Evolutionary conservation across 495 filamentous ascomycete genomes (phyloP).

Genomic region (Xeromyces bisporus): DNA sequence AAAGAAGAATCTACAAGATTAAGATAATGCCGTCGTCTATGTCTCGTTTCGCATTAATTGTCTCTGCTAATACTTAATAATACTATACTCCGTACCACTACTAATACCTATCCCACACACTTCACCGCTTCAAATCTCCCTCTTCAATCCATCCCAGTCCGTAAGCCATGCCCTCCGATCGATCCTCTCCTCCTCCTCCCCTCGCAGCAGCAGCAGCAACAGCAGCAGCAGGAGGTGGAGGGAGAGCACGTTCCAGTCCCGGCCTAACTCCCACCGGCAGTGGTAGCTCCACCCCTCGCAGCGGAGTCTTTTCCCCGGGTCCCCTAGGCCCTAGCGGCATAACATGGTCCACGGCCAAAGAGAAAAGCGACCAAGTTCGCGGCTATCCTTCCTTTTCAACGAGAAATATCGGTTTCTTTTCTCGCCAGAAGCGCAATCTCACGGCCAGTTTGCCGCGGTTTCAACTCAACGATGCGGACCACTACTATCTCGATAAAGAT

Average conservation of each 20-base stretch:
- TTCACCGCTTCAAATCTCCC: no score
- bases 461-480: conserved; percentile 12
- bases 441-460: conserved; percentile 63
- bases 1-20: no score
- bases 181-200: conserved; percentile 75
- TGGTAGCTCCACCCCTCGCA: conserved; percentile 49
- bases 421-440: conserved; percentile 55
- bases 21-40: no score
- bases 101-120: no score
- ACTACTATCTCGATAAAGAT: conserved; percentile 57
- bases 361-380: conserved; percentile 57
- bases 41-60: no score
- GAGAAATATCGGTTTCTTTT: conserved; percentile 65
- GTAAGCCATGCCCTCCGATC: conserved; percentile 61
- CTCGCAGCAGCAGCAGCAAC: no score
- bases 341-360: conserved; percentile 66
- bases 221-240: no score
- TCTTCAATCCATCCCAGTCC: no score
- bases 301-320: conserved; percentile 25
- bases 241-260: conserved; percentile 58
- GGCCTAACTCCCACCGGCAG: conserved; percentile 49
- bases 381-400: conserved; percentile 72
- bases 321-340: conserved; percentile 29
- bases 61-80: no score
- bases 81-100: no score